Conservation (phyloP, 768 basidiomycete genomes). For the Boletus vinaceobasis region DNA sequence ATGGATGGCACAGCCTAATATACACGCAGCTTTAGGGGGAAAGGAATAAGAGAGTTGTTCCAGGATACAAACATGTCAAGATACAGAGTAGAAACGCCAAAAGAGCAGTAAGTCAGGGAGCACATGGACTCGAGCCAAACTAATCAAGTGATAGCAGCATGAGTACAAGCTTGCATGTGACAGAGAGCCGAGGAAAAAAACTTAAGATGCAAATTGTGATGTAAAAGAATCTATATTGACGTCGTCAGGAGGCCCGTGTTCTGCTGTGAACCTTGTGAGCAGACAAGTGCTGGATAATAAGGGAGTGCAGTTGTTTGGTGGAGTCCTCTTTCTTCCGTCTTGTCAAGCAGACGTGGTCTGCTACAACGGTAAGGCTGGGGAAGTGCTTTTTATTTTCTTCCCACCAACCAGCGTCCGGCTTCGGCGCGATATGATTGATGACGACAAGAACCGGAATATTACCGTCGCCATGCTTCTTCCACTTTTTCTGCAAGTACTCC, state of each 20-base stretch:
- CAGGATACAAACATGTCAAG: not conserved
- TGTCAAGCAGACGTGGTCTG: slow-evolving; percentile 20
- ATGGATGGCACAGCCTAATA: not conserved
- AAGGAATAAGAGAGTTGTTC: not conserved
- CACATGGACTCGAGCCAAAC: not conserved
- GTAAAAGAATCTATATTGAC: not conserved
- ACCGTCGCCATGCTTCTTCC: slow-evolving; percentile 14
- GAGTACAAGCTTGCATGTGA: not conserved
- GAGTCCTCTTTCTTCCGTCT: slow-evolving; percentile 17
- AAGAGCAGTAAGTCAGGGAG: not conserved
- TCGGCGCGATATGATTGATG: slow-evolving; percentile 19
- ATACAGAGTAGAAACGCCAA: not conserved
- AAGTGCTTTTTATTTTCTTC: slow-evolving; percentile 22
- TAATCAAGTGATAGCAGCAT: not conserved
- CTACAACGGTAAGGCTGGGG: slow-evolving; percentile 9
- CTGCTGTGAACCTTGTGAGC: not conserved
- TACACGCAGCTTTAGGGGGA: not conserved
- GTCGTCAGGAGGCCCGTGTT: not conserved
- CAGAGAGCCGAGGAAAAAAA: not conserved
- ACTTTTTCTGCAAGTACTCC: slow-evolving; percentile 15
- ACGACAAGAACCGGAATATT: slow-evolving; percentile 20
- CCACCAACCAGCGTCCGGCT: slow-evolving; percentile 21
- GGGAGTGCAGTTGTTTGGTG: slow-evolving; percentile 14
- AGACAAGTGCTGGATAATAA: slow-evolving; percentile 16
- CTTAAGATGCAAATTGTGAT: not conserved